Evolutionary conservation across 1,284 basidiomycete genomes (phyloP), one percentile per base, ranked within the genome.

Genomic region (Leccinum pachyderme): DNA sequence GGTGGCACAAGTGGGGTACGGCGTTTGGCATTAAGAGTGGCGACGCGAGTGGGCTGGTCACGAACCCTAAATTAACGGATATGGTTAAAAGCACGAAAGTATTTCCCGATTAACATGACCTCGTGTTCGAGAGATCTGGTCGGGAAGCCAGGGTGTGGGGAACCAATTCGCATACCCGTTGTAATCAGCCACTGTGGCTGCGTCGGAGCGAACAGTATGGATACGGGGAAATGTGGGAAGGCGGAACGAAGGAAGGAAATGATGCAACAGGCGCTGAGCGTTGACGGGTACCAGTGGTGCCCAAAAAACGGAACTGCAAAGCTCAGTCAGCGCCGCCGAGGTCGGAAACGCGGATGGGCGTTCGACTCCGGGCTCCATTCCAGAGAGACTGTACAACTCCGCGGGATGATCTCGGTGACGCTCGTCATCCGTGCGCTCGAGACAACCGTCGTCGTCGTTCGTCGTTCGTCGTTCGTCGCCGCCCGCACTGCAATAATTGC

Each of bases 61-160:
- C 56, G 56, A 69, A 71, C 68, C 65, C 65, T 70, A 68, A 71
- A 65, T 57, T 56, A 66, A 64, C 67, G 68, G 70, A 71, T 67
- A 49, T 68, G 57, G 59, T 52, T 33, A 67, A 69, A 57, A 55
- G 55, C 47, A 56, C 64, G 29, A 51, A 39, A 39, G 39, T n/a
- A 63, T 51, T 68, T 61, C 64, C 64, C 53, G 56, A 68, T 67
- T 67, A 50, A 65, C 53, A 28, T 44, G 33, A 52, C 62, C 60
- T 57, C 66, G 62, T 60, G 65, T 52, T 47, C 28, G 52, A 55
- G 51, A 61, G 55, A 66, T 59, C 66, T 68, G 44, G 55, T 33
- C 22, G 28, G 53, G 63, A 65, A 69, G 57, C 43, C 45, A 25
- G 25, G 1, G 52, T 27, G 47, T 24, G 32, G 55, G 22, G 52